These are phyloP conservation scores for Epichloe scottii DNA, from an alignment of 2,329 filamentous ascomycete genomes.

Conservation along the genomic window DNA sequence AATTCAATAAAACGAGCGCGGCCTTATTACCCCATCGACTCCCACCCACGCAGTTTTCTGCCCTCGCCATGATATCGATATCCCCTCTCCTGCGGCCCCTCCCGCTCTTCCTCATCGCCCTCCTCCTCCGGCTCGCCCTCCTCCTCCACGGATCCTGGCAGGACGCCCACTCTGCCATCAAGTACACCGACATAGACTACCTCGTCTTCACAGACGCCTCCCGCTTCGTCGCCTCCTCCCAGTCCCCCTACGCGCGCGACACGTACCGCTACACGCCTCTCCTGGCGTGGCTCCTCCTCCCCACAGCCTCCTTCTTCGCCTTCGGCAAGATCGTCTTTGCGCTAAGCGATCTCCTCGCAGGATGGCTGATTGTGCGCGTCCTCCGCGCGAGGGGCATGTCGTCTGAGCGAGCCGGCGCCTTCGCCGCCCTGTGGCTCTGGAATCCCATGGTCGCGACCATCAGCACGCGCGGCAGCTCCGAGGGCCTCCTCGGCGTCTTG, in stretches of 20 bases:
- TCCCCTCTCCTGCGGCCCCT: slow-evolving; percentile 19
- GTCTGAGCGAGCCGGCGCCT: slow-evolving; percentile 50
- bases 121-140: slow-evolving; percentile 57
- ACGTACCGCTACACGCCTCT: slow-evolving; percentile 96
- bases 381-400: slow-evolving; percentile 32
- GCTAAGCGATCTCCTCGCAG: slow-evolving; percentile 68
- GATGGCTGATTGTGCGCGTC: slow-evolving; percentile 53
- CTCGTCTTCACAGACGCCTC: slow-evolving; percentile 95
- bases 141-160: slow-evolving; percentile 86
- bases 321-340: slow-evolving; percentile 86
- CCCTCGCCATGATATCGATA: slow-evolving; percentile 2
- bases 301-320: slow-evolving; percentile 67
- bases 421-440: slow-evolving; percentile 79
- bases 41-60: too few species aligned
- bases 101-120: slow-evolving; percentile 43
- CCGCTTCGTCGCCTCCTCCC: slow-evolving; percentile 54
- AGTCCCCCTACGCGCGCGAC: slow-evolving; percentile 74
- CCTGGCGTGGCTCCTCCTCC: slow-evolving; percentile 79
- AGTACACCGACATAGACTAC: slow-evolving; percentile 99
- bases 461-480: slow-evolving; percentile 85
- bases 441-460: slow-evolving; percentile 99
- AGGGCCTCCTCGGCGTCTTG: slow-evolving; percentile 77
- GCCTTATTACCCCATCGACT: too few species aligned
- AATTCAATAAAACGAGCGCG: too few species aligned
- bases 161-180: slow-evolving; percentile 80